Evolutionary conservation across 208 protist species (phyloP), one percentile per base, ranked within the genome.

Genomic region (Leishmania major): DNA sequence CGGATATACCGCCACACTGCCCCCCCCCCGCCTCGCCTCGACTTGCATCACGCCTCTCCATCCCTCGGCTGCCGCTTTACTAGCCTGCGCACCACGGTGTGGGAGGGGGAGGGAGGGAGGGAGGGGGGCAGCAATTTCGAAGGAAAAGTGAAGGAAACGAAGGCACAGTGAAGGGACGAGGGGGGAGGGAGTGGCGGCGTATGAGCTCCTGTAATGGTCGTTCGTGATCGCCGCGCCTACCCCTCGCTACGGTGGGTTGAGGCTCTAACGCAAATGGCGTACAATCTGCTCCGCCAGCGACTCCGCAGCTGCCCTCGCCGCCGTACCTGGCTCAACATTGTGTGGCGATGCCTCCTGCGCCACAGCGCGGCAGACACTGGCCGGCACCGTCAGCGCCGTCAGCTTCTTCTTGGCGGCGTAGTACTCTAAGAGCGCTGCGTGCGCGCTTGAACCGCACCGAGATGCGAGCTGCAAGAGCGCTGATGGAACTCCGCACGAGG

Each of bases 401-500:
- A 77, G 19, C 51, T 77, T 78, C 53, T 66, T 45, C 37, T 78
- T 78, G n/a, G 75, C 75, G 5, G 75, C 55, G 57, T 78, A 78
- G 57, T 78, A 78, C 57, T 78, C 75, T 47, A 78, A 47, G 35
- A 78, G 75, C 19, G 75, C 75, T 37, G 75, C 40, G 75, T 69
- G 75, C 73, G 73, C 73, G 51, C 51, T 62, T 19, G 73, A 77
- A 2, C 31, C 8, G 4, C 31, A 3, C 35, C 31, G 53, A 35
- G 47, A 45, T 55, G 35, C 51, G 35, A 11, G 35, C 25, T 62
- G 43, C 47, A n/a, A 47, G 17, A 40, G 17, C 15, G 47, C 10
- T 77, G 51, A 51, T n/a, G 35, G 2, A 7, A 1, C 37, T 31
- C 53, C 73, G 37, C 35, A 2, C 13, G 25, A 62, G 28, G 70